Evolutionary conservation across 768 basidiomycete species (phyloP), one percentile per base, ranked within the genome.

Genomic region (Leccinum uliginosum): DNA sequence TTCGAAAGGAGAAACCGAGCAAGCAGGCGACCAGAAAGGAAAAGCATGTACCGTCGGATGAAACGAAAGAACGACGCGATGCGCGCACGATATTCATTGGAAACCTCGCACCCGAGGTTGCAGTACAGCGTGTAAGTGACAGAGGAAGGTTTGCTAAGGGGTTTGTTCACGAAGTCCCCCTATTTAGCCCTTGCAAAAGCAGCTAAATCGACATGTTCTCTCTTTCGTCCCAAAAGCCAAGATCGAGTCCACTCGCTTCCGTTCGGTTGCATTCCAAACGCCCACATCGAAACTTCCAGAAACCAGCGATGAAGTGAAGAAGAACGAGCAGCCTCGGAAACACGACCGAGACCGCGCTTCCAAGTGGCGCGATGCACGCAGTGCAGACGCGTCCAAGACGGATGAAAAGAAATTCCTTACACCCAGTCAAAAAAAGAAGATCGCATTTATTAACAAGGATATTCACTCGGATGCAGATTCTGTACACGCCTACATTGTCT

Each of bases 381-480:
- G 76, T 17, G 69, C 79, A 19, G 81, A 77, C 30, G 78, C 69
- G 3, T 72, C 75, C 21, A 74, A 73, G 59, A 69, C 71, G 12
- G 78, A 81, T 54, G 78, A 80, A 51, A 88, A 92, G 69, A 76
- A 76, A 35, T 91, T 83, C 70, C 80, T 97, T 51, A 91, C 83
- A 7, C 80, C 91, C 0, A 80, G 80, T 51, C 90, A 97, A 73
- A 98, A 96, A 78, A 91, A 95, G 74, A 90, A 87, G 61, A 84
- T 98, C 53, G 91, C 93, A 0, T 97, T 94, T 71, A 97, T 98
- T 69, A 91, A 93, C 67, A 86, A 86, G 53, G 92, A 96, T 63
- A 84, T 98, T 66, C 93, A 98, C 72, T 76, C 85, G 2, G 79
- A 82, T 32, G 86, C 87, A 4, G 84, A 84, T 62, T 79, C 83